Percentiles rank a stretch among this genome's conserved stretches.
phyloP scores from a whole-genome alignment of 345 rosid species.

The Syzygium grande region DNA sequence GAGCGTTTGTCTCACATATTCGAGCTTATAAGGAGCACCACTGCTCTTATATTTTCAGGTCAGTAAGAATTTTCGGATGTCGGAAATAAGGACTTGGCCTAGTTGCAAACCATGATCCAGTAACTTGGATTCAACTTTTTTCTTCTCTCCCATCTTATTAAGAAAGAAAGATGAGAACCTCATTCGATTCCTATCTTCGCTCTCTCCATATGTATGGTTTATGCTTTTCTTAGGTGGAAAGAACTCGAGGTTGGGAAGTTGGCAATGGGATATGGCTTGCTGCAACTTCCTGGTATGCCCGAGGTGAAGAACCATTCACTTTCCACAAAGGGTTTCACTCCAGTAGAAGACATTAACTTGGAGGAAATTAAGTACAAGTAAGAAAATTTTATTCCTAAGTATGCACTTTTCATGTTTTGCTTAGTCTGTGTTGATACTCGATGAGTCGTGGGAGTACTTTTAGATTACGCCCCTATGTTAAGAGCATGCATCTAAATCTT shows the following conservation, averaged over 20 bases:
- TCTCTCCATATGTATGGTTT: neutral
- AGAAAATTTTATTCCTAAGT: conserved; percentile 6
- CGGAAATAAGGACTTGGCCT: neutral
- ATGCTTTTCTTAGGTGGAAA: conserved; percentile 50
- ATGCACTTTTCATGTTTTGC: neutral
- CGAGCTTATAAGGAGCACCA: conserved; percentile 94
- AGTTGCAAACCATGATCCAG: neutral
- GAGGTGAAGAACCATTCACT: conserved; percentile 81
- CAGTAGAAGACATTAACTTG: conserved; percentile 46
- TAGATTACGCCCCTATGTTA: neutral
- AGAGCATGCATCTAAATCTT: neutral
- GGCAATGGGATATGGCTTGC: conserved; percentile 90
- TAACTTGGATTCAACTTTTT: neutral
- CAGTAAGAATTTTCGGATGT: conserved; percentile 26
- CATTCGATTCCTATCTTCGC: neutral
- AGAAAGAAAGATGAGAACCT: neutral
- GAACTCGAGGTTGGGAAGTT: conserved; percentile 82
- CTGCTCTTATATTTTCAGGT: conserved; percentile 83
- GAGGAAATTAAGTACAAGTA: conserved; percentile 79
- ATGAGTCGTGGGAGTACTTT: neutral
- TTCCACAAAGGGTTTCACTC: conserved; percentile 62
- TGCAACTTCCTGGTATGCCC: conserved; percentile 80
- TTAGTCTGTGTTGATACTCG: neutral
- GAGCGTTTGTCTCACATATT: conserved; percentile 85
- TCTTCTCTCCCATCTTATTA: neutral